These are phyloP conservation scores for Clonostachys chloroleuca DNA, from an alignment of 2,329 filamentous ascomycete species.

Conservation along the genomic window DNA sequence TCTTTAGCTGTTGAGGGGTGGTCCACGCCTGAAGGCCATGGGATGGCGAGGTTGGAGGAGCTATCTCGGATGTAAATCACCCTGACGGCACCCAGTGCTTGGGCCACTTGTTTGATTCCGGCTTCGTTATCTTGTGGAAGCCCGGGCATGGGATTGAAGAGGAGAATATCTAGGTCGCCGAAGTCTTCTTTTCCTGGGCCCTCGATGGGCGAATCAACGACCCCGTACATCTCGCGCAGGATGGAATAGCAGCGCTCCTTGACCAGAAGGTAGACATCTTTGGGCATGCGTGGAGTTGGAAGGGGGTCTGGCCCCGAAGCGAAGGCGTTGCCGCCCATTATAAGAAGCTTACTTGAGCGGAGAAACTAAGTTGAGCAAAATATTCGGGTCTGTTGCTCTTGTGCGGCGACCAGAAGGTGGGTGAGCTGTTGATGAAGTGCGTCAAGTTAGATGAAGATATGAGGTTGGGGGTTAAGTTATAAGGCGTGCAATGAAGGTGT, in stretches of 20 bases:
- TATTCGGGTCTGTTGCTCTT: too few relatives aligned
- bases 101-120: constrained; percentile 21
- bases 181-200: constrained; percentile 63
- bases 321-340: constrained; percentile 67
- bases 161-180: constrained; percentile 72
- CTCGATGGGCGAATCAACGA: constrained; percentile 59
- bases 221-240: constrained; percentile 46
- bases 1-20: background rate
- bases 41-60: constrained; percentile 47
- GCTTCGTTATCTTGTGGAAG: constrained; percentile 1
- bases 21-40: constrained; percentile 33
- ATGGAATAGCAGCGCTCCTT: constrained; percentile 37
- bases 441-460: too few relatives aligned
- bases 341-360: background rate
- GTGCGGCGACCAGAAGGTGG: too few relatives aligned
- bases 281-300: constrained; percentile 61
- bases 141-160: constrained; percentile 28
- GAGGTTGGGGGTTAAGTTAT: too few relatives aligned
- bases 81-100: constrained; percentile 37
- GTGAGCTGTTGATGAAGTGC: too few relatives aligned
- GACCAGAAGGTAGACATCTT: constrained; percentile 48
- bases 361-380: too few relatives aligned
- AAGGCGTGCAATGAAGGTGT: too few relatives aligned
- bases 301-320: constrained; percentile 38
- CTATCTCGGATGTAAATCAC: constrained; percentile 16